Evolutionary conservation across 2,329 filamentous ascomycete species (phyloP), one percentile per base, ranked within the genome.

Genomic region (Diaporthe sp.): DNA sequence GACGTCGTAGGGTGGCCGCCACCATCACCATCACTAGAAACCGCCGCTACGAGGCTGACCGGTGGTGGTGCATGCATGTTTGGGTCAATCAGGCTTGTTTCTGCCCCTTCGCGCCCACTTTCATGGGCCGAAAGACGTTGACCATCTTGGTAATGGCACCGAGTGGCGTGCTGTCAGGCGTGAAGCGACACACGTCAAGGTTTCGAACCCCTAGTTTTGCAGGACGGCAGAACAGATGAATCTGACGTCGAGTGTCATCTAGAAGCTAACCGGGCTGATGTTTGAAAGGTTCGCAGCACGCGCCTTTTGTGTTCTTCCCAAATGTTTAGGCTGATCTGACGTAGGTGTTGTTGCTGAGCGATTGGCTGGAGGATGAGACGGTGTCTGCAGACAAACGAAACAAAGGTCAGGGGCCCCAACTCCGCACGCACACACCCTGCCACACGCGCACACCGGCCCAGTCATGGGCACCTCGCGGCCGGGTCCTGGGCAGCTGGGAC

Each of bases 211-310:
- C 67, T 55, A 19, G 58, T 47, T 60, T 54, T 71, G 71, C 72
- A 71, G 66, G 52, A 61, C 33, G 42, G 52, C 69, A 76, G 71
- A 74, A 60, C 42, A 71, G 66, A 74, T 76, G 72, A 67, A 68
- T 74, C 74, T 71, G 71, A 64, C 74, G 67, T 71, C 28, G 74
- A 71, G 74, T 75, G 70, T 75, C 74, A 73, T 75, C 61, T 73
- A 52, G 61, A 73, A 54, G 42, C 70, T 55, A 60, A 38, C 50
- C 33, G 15, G 57, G 33, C 42, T 69, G 61, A 60, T 58, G 55
- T 67, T 58, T 73, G 33, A 47, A 57, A 42, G 64, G 64, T 74
- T 74, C 66, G 66, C 72, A 74, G 64, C 64, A 45, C 54, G 42
- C 45, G 72, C 55, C 35, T 71, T 52, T 71, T 71, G 55, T 45